Conservation (phyloP, 805 yeast genomes). For the Zygoascus flipseniorum region DNA sequence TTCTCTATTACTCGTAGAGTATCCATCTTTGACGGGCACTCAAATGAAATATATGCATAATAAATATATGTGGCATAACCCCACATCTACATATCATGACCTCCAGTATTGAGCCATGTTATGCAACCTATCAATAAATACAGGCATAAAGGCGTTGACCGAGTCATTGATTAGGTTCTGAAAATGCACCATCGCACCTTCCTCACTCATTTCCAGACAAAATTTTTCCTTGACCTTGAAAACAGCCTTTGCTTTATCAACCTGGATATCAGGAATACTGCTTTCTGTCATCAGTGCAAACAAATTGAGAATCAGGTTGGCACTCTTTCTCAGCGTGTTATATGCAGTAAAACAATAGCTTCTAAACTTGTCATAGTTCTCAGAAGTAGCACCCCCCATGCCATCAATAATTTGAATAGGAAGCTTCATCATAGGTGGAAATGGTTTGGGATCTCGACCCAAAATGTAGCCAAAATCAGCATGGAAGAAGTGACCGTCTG, state of each 20-base stretch:
- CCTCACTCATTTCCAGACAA: constrained; percentile 87
- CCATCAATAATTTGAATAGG: constrained; percentile 97
- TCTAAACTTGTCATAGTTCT: constrained; percentile 77
- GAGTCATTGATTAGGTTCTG: constrained; percentile 90
- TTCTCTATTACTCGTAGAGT: too few species aligned
- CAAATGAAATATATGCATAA: too few species aligned
- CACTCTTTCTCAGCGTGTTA: constrained; percentile 79
- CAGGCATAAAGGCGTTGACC: constrained; percentile 87
- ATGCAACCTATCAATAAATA: constrained; percentile 90
- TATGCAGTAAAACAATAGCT: constrained; percentile 93
- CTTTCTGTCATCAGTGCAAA: constrained; percentile 93
- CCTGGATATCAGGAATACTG: constrained; percentile 70
- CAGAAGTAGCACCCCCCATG: constrained; percentile 88
- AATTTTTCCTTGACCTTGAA: constrained; percentile 91
- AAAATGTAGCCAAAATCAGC: constrained; percentile 96
- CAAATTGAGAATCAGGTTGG: constrained; percentile 80
- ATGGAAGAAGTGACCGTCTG: constrained; percentile 88
- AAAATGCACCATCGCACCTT: constrained; percentile 91
- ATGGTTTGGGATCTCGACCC: constrained; percentile 97
- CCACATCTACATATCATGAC: constrained; percentile 36
- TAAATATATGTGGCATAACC: background rate
- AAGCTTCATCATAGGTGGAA: constrained; percentile 95
- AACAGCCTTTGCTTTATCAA: constrained; percentile 80
- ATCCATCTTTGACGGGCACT: too few species aligned
- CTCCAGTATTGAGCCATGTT: constrained; percentile 98